Evolutionary conservation across 345 rosid genomes (phyloP).

Genomic region (Reutealis trisperma): DNA sequence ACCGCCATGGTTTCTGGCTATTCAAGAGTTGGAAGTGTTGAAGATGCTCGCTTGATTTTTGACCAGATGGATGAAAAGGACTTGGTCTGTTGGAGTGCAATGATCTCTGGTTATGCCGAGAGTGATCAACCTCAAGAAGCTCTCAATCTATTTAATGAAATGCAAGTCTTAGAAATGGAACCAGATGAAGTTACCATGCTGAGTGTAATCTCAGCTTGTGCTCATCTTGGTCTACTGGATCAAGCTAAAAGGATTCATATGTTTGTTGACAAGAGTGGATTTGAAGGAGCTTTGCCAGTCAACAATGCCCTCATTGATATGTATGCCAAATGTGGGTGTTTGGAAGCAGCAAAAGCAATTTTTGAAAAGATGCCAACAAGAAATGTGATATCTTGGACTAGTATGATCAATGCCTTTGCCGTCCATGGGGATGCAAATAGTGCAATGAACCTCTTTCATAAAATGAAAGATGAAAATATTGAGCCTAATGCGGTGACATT

Average conservation of each 20-base stretch:
- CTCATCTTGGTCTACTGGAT: slow-evolving; percentile 13
- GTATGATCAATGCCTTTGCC: slow-evolving; percentile 20
- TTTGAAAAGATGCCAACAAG: slow-evolving; percentile 21
- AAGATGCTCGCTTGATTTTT: slow-evolving; percentile 47
- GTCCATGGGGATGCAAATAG: slow-evolving; percentile 21
- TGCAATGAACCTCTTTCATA: slow-evolving; percentile 13
- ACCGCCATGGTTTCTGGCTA: slow-evolving; percentile 58
- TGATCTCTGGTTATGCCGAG: slow-evolving; percentile 21
- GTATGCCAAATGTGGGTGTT: slow-evolving; percentile 21
- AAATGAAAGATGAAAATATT: slow-evolving; percentile 13
- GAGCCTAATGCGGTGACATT: slow-evolving; percentile 17
- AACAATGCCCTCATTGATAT: slow-evolving; percentile 20
- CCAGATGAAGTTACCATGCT: slow-evolving; percentile 18
- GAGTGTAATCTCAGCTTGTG: slow-evolving; percentile 19
- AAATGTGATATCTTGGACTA: slow-evolving; percentile 24
- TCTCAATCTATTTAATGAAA: slow-evolving; percentile 12
- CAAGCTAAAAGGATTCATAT: slow-evolving; percentile 8
- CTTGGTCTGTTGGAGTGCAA: slow-evolving; percentile 18
- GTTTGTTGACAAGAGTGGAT: slow-evolving; percentile 13
- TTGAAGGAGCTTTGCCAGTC: slow-evolving; percentile 12
- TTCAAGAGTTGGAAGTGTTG: slow-evolving; percentile 45
- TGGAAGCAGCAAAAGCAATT: slow-evolving; percentile 18
- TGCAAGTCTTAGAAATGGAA: slow-evolving; percentile 9
- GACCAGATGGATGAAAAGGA: slow-evolving; percentile 11
- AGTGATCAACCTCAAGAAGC: slow-evolving; percentile 18